A percentile compares a stretch with the other conserved stretches of the same genome.
Conservation (phyloP, 2,329 filamentous ascomycete species). For the Pseudocercospora musae region DNA sequence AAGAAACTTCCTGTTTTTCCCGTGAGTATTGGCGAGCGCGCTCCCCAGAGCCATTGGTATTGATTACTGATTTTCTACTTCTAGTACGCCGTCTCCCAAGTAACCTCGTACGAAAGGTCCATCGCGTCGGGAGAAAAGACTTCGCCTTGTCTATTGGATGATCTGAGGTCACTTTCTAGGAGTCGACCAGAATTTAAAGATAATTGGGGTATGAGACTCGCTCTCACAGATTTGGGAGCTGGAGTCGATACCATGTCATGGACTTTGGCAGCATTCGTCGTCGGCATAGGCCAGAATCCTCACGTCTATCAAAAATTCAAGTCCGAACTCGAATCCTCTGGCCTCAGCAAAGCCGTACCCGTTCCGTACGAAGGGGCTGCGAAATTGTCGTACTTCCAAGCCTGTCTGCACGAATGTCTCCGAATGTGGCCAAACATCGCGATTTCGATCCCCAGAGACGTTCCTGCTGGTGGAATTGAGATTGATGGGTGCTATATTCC, state of each 20-base stretch:
- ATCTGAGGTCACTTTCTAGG: not conserved
- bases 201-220: slow-evolving; percentile 6
- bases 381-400: slow-evolving; percentile 8
- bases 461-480: slow-evolving; percentile 24
- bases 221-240: slow-evolving; percentile 4
- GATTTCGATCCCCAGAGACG: slow-evolving; percentile 24
- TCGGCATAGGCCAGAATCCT: not conserved
- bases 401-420: slow-evolving; percentile 12
- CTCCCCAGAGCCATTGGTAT: no score
- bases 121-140: not conserved
- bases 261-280: slow-evolving; percentile 8
- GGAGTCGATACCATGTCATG: slow-evolving; percentile 13
- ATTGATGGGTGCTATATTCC: slow-evolving; percentile 26
- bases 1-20: slow-evolving; percentile 5
- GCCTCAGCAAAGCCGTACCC: not conserved
- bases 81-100: slow-evolving; percentile 2
- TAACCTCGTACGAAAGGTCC: not conserved
- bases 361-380: slow-evolving; percentile 1
- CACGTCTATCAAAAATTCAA: not conserved
- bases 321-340: not conserved
- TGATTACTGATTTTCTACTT: no score
- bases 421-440: slow-evolving; percentile 15
- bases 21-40: slow-evolving; percentile 1
- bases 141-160: slow-evolving; percentile 2
- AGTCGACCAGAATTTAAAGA: slow-evolving; percentile 1